Base-by-base conservation (phyloP, 257 asterid genomes). In the Forsythia viridissima region DNA sequence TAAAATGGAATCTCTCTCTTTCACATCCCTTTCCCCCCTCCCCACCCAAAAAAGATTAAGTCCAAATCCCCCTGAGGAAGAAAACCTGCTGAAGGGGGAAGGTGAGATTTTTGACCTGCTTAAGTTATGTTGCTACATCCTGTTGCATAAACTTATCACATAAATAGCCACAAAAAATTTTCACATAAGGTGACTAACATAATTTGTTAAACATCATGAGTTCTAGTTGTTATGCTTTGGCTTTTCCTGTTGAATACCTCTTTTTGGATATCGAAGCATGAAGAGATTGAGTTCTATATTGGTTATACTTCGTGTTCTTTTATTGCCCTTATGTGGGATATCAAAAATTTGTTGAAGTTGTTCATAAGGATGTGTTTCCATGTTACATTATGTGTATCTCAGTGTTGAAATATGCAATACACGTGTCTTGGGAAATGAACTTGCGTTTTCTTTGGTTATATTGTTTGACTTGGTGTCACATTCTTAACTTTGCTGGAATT, bases 401-500 rank as follows among this genome's bases (percentile, higher is more conserved):
- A 63, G 55, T 61, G 15, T 61, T 0, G 13, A n/a, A 43, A 43
- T 43, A 9, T 43, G 48, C 13, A 43, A 8, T 43, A 43, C 48
- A 43, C 11, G 11, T 71, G 52, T 71, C 75, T 61, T 42, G 6
- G 24, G 70, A 76, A 76, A 68, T 15, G 20, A n/a, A 24, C n/a
- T 76, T 77, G 21, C 21, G 20, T 37, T 40, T 43, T 36, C 20
- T 55, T 55, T n/a, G 61, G 6, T 51, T 24, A 30, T 18, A 30
- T 72, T 24, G 11, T 66, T 9, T 42, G 16, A 36, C 67, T 71
- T 30, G 2, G 4, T 21, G 37, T 76, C 16, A 10, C 66, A 30
- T 69, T 72, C 51, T 77, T 55, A 43, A 66, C 18, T 72, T 67
- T 67, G 21, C 79, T 77, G 46, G 43, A 39, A 42, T 52, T n/a